These are phyloP conservation scores for Chaetomiaceae sp. DNA, from an alignment of 2,329 filamentous ascomycete species.

Conservation along the genomic window DNA sequence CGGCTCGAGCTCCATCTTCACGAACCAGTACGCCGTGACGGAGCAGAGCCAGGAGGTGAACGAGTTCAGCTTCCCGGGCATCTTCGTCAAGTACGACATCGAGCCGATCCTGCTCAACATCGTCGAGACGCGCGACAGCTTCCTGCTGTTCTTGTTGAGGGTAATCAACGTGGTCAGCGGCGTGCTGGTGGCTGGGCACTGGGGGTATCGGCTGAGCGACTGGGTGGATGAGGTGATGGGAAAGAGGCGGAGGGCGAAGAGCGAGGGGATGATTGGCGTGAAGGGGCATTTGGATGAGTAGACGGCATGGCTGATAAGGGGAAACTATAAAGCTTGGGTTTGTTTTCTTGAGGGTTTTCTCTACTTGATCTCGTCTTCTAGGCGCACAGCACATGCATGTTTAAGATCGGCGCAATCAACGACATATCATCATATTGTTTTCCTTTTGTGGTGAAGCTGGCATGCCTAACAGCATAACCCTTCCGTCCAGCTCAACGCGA, in stretches of 20 bases:
- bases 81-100: conserved; percentile 99
- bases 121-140: conserved; percentile 69
- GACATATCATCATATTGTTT: no score
- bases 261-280: conserved; percentile 45
- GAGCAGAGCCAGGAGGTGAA: conserved; percentile 69
- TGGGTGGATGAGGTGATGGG: conserved; percentile 59
- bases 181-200: conserved; percentile 87
- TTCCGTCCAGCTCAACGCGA: neutral
- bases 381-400: neutral
- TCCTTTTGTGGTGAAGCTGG: no score
- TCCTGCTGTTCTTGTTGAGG: conserved; percentile 70
- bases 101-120: conserved; percentile 88
- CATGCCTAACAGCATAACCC: no score
- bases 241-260: conserved; percentile 39
- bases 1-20: conserved; percentile 61
- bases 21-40: conserved; percentile 97
- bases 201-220: conserved; percentile 79
- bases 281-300: conserved; percentile 30
- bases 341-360: neutral
- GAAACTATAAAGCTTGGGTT: neutral
- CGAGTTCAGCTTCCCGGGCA: conserved; percentile 71
- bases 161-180: conserved; percentile 87
- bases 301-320: neutral
- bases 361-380: neutral
- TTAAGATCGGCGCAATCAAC: neutral